These are phyloP conservation scores for Xylaria palmicola DNA, from an alignment of 495 filamentous ascomycete genomes.

Conservation along the genomic window DNA sequence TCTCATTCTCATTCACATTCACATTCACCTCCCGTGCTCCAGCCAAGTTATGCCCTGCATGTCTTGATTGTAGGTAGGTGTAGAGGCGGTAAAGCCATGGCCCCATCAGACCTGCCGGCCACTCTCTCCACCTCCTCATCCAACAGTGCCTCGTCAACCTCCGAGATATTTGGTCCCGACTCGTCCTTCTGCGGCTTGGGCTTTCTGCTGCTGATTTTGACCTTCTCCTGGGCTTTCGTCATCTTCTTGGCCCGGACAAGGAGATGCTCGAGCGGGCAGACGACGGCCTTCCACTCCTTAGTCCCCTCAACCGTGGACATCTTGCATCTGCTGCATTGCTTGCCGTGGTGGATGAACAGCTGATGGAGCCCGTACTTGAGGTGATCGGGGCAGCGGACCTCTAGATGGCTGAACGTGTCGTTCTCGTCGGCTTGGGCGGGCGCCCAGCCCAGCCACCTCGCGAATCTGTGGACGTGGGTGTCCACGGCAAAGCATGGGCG, in stretches of 20 bases:
- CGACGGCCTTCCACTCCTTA: conserved; percentile 41
- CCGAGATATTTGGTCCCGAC: not conserved
- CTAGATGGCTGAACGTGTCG: conserved; percentile 75
- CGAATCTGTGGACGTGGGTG: conserved; percentile 79
- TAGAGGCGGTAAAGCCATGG: not conserved
- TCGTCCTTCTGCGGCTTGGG: not conserved
- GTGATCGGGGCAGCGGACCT: conserved; percentile 77
- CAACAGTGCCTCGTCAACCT: not conserved
- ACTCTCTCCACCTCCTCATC: not conserved
- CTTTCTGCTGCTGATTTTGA: not conserved
- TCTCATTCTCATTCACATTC: too few species aligned
- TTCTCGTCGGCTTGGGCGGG: conserved; percentile 62
- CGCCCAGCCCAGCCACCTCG: conserved; percentile 84
- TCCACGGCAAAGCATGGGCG: conserved; percentile 81
- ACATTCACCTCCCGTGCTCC: too few species aligned
- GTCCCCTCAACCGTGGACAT: conserved; percentile 51
- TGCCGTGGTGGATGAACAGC: conserved; percentile 84
- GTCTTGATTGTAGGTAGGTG: too few species aligned
- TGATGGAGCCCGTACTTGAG: conserved; percentile 89
- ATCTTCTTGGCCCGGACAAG: conserved; percentile 33
- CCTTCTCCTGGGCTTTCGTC: conserved; percentile 17
- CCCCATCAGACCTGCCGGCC: not conserved
- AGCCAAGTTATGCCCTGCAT: too few species aligned
- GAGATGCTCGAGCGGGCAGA: conserved; percentile 52
- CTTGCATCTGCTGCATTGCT: conserved; percentile 73